Base-by-base conservation (phyloP, 805 yeast genomes). In the Ogataea trehalophila region DNA sequence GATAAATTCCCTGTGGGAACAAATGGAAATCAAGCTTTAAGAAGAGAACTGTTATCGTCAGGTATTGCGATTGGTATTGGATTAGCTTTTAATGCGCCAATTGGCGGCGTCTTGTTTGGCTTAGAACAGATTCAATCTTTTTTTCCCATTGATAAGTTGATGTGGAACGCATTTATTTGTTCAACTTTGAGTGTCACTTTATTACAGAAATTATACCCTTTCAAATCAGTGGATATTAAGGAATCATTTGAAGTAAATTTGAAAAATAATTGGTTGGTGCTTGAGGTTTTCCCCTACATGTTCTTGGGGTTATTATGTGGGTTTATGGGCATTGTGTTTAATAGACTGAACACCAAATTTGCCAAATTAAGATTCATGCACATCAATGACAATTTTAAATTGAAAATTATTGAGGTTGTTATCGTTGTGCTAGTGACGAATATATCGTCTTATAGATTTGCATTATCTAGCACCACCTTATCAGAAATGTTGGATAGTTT, bases 121-220 rank as follows among this genome's bases (percentile, higher is more conserved):
- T 62, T 86, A 17, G 95, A 88, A 57, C 81, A 80, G 51, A 69
- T 84, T 39, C 79, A 84, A 4, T 76, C 81, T 33, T 85, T 77
- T 58, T 80, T 83, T 58, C 77, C 76, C 42, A 79, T 83, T 18
- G 79, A 79, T 26, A 77, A 74, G 50, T 73, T 83, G 50, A 78
- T 88, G 81, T 88, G 96, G 96, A 82, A 81, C 55, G 79, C 90
- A 6, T 89, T 88, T 65, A 84, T 87, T 3, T 80, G 88, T 56
- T 83, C 96, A 1, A 85, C 89, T 55, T 69, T 83, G 11, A 83
- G 89, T 1, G 83, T 85, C 14, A 76, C 85, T 2, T 72, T 85
- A 0, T 62, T 87, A 26, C 77, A 79, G 53, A 53, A 68, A 15
- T 61, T 77, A 22, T 74, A 77, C 48, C 81, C 83, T 1, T 77